Conservation (phyloP, 805 yeast genomes). For the Kluyveromyces aestuarii region DNA sequence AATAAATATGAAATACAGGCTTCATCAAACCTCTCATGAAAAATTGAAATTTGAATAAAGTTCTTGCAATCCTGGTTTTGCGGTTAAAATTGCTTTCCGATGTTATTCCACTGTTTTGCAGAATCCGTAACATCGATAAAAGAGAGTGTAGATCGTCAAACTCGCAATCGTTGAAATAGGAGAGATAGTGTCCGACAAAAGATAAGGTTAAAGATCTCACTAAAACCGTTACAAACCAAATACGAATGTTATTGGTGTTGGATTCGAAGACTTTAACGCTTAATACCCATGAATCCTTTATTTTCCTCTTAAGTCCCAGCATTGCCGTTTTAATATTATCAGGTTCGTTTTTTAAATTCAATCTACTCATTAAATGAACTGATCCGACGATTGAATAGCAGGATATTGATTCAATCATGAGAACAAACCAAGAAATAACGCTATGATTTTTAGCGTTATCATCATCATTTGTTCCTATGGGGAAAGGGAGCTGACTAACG, state of each 20-base stretch:
- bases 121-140: neutral
- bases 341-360: constrained; percentile 2
- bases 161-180: constrained; percentile 1
- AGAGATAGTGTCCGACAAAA: constrained; percentile 4
- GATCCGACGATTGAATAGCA: constrained; percentile 4
- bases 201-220: constrained; percentile 1
- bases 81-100: neutral
- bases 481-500: constrained; percentile 11
- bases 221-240: constrained; percentile 3
- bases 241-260: neutral
- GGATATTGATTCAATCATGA: constrained; percentile 1
- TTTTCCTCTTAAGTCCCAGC: neutral
- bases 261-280: neutral
- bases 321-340: neutral
- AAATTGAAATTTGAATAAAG: neutral
- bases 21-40: neutral
- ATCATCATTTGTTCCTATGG: neutral
- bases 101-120: neutral
- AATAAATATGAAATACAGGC: neutral
- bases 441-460: neutral
- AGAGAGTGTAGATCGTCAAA: constrained; percentile 4
- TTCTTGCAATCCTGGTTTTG: neutral
- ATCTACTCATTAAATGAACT: constrained; percentile 6
- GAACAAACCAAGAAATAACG: neutral
- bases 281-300: constrained; percentile 4